Evolutionary conservation across 768 basidiomycete species (phyloP).

Genomic region (Pisolithus tinctorius): DNA sequence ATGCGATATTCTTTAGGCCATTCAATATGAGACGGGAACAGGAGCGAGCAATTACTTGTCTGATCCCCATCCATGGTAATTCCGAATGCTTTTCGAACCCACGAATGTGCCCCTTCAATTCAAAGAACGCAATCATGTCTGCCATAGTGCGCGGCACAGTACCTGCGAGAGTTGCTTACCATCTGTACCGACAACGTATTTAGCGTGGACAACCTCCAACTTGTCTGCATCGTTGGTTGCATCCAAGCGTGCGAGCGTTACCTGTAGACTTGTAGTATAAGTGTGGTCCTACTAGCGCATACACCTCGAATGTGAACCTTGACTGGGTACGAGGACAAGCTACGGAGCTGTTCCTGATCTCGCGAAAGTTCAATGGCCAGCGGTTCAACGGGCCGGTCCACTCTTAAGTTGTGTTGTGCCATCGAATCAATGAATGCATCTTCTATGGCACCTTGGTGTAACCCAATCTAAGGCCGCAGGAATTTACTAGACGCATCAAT

Average conservation of each 20-base stretch:
- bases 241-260: slow-evolving; percentile 17
- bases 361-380: slow-evolving; percentile 26
- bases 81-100: slow-evolving; percentile 39
- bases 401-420: slow-evolving; percentile 18
- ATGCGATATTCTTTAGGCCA: neutral
- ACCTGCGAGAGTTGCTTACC: slow-evolving; percentile 12
- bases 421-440: slow-evolving; percentile 36
- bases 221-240: slow-evolving; percentile 20
- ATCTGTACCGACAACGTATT: slow-evolving; percentile 32
- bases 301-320: slow-evolving; percentile 15
- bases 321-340: slow-evolving; percentile 23
- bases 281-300: no score
- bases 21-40: neutral
- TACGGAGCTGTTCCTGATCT: slow-evolving; percentile 33
- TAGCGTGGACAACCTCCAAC: slow-evolving; percentile 29
- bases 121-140: neutral
- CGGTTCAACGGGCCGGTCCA: slow-evolving; percentile 32
- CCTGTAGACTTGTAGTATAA: slow-evolving; percentile 6
- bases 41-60: slow-evolving; percentile 25
- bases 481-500: neutral
- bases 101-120: slow-evolving; percentile 37
- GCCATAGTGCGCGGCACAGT: neutral
- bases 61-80: slow-evolving; percentile 42
- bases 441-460: slow-evolving; percentile 38
- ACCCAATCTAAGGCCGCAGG: slow-evolving; percentile 20